Base-by-base conservation (phyloP, 2,329 filamentous ascomycete genomes). In the Botrytis fabae region DNA sequence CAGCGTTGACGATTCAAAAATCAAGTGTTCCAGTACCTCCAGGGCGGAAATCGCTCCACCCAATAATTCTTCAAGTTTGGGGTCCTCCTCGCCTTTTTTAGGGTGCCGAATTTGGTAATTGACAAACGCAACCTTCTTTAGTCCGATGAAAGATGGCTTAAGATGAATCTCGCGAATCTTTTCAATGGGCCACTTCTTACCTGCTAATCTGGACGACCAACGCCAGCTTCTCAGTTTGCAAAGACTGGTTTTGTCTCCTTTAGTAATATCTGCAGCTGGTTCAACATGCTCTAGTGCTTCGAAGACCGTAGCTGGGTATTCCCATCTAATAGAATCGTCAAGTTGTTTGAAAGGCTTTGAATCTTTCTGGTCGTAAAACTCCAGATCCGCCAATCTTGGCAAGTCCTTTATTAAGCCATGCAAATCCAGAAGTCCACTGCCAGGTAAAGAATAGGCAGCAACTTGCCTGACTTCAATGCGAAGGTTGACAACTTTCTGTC, bases 1-100 rank as follows among this genome's bases (percentile, higher is more conserved):
- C 48, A 93, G 85, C 4, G 90, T 91, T 61, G 91, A 97, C 12
- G 91, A 91, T 78, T 95, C 90, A 76, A 98, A 90, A 1, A 90
- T 85, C 18, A 98, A 83, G 71, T 90, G 87, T 71, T 86, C 86
- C 10, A 98, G 84, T 2, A 86, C 82, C 0, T 90, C 87, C 14
- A 98, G 85, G 51, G 86, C 82, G 69, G 85, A 83, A 1, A 83
- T 82, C 16, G 86, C 82, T 44, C 84, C 82, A 22, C 81, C 81
- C 68, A 85, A 79, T 46, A 82, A 40, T 76, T 82, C 77, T 79
- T 83, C 77, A 79, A 84, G 78, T 79, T 84, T 78, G 81, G 81
- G 77, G 46, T 81, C 78, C 69, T 78, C 77, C 51, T 80, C 77
- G 44, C 79, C 78, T 44, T 80, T 80, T 48, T 75, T 75, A 4